Conservation (phyloP, 441 rosid genomes). For the Populus trichocarpa region DNA sequence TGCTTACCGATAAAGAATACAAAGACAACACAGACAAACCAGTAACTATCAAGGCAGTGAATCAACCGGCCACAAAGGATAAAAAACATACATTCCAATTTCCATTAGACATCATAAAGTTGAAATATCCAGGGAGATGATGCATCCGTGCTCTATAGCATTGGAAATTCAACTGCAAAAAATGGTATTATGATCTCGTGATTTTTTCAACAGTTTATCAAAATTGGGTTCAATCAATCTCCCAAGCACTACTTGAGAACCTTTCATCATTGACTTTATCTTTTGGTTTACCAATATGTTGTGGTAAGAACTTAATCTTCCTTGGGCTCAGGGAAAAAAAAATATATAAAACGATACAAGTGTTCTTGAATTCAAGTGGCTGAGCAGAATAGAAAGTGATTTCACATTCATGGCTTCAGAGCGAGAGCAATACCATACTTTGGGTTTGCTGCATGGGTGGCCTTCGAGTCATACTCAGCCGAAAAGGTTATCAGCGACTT, state of each 20-base stretch:
- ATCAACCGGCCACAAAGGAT: not conserved
- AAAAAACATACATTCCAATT: not conserved
- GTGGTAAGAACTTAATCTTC: constrained; percentile 15
- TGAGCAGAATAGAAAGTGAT: constrained; percentile 2
- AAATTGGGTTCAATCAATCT: constrained; percentile 29
- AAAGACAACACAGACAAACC: not conserved
- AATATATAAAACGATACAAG: constrained; percentile 7
- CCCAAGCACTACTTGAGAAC: constrained; percentile 15
- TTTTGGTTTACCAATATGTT: constrained; percentile 15
- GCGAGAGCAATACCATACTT: constrained; percentile 70
- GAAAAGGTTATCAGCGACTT: constrained; percentile 65
- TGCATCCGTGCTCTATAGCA: not conserved
- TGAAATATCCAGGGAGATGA: not conserved
- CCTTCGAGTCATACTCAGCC: constrained; percentile 64
- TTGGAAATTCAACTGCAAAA: not conserved
- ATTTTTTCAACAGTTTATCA: constrained; percentile 8
- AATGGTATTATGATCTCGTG: not conserved
- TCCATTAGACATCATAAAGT: not conserved
- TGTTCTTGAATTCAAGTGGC: constrained; percentile 9
- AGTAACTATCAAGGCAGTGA: not conserved
- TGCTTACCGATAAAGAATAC: not conserved
- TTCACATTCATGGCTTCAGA: constrained; percentile 58
- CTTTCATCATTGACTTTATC: constrained; percentile 7
- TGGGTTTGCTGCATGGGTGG: constrained; percentile 41
- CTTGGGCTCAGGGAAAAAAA: constrained; percentile 13